Evolutionary conservation across 805 yeast species (phyloP), one percentile per base, ranked within the genome.

Genomic region (Myxozyma lipomycoides): DNA sequence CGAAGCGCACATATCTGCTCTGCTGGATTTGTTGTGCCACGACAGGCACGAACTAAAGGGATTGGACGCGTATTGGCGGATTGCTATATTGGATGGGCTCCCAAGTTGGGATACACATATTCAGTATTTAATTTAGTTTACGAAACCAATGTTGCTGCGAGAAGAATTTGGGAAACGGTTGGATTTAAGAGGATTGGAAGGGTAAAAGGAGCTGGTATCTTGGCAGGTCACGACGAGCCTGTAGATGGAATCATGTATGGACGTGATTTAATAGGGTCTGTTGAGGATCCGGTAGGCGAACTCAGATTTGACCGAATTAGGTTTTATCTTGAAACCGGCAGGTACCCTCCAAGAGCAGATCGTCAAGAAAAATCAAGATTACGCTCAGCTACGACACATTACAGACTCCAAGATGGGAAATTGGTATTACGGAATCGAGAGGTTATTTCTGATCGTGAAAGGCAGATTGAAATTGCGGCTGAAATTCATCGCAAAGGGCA

Each of bases 1-100:
- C 73, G 98, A 40, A 84, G 93, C 18, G 81, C 95, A 0, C 97
- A 91, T 64, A 83, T 93, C n/a, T 89, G 95, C 61, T 86, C 95
- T 0, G 95, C 87, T 1, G 83, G 84, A 19, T 85, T 91, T 61
- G 70, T 91, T 32, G 98, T 91, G 2, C 89, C 91, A 67, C 93
- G 95, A 3, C 95, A 95, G 58, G 87, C 87, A 60, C 73, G 98
- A 61, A 89, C 91, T 23, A 86, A 85, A 65, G 96, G 97, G 3
- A 86, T 93, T 24, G 98, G 98, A 3, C 73, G 83, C 48, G 84
- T 93, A 0, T 67, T 93, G 55, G 82, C 86, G 17, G 95, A 88
- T 61, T 84, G 95, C 61, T 87, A 81, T 61, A 66, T 90, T 22
- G 87, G 84, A 52, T 93, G 98, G 98, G 88, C 97, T 1, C 91